Base-by-base conservation (phyloP, 2,329 filamentous ascomycete species). In the Aspergillus candidus region DNA sequence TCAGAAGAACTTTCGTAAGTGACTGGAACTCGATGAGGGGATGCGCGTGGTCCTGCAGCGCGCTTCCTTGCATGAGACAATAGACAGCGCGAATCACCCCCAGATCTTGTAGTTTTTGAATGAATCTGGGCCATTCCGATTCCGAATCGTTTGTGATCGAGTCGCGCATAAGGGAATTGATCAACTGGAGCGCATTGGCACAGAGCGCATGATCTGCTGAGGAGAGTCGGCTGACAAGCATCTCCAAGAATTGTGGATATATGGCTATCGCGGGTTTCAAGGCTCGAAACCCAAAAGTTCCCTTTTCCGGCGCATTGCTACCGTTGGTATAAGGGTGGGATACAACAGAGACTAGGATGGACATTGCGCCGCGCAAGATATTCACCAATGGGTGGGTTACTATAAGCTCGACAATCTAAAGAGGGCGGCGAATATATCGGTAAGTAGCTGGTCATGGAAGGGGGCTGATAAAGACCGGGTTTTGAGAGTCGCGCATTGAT, bases 311-410 rank as follows among this genome's bases (percentile, higher is more conserved):
- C 40, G 65, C 58, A 27, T 27, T 27, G 55, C 69, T 66, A 34
- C 73, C 69, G 10, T 77, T 79, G 43, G 69, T 66, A 61, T 88
- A 82, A 22, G 89, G 88, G 67, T 94, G 86, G 50, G 88, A 85
- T 41, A 98, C 91, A 45, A 97, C 84, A 11, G 90, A 88, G 37
- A 95, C 91, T 44, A 98, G 78, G 49, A 98, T 94, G 37, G 89
- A 91, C 86, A 98, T 95, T 60, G 91, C 91, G 58, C 93, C 93
- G 52, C 93, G 82, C 48, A 98, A 80, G 61, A 97, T 96, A 65
- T 98, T 98, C 68, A 98, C 93, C 49, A 98, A 78, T 17, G 91
- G 93, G 65, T 97, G 93, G 29, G 83, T 91, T 57, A 97, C 91
- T 50, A 97, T 88, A 40, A 98, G 77, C 66, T 96, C 86, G 56